phyloP scores from a whole-genome alignment of 2,329 filamentous ascomycete species.

The Aspergillus costaricaensis region DNA sequence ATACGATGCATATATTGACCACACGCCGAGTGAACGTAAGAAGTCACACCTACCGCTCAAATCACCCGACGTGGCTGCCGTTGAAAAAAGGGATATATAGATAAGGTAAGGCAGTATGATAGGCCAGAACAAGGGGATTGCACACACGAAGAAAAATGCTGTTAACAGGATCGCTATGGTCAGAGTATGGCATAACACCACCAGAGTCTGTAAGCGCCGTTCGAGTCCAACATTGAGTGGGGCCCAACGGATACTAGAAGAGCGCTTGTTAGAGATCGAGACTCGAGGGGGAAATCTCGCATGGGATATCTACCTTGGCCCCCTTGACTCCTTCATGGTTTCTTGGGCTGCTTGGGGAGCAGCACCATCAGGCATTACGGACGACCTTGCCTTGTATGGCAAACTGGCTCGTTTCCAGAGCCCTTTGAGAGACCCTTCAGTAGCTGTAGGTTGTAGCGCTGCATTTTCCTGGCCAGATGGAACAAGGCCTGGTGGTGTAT shows the following conservation, averaged over 20 bases:
- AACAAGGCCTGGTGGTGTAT: background rate
- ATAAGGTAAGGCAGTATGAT: constrained; percentile 74
- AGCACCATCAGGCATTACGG: background rate
- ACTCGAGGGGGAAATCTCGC: background rate
- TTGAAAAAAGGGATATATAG: constrained; percentile 74
- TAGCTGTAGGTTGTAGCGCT: background rate
- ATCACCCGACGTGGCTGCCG: constrained; percentile 72
- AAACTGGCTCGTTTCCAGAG: background rate
- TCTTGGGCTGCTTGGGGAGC: background rate
- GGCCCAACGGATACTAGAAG: constrained; percentile 73
- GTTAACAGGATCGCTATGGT: constrained; percentile 71
- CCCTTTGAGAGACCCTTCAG: background rate
- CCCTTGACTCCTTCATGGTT: background rate
- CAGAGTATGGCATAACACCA: constrained; percentile 73
- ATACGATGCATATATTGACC: constrained; percentile 89
- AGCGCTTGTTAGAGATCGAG: background rate
- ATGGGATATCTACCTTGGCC: background rate
- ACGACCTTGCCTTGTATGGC: background rate
- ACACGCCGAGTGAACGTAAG: constrained; percentile 71
- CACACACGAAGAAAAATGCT: constrained; percentile 85
- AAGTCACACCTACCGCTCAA: constrained; percentile 74
- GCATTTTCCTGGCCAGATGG: background rate
- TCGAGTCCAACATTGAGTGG: constrained; percentile 73
- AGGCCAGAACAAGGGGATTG: constrained; percentile 91
- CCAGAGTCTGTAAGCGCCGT: constrained; percentile 73